Conservation (phyloP, 164 flowering plant species). For the Kalanchoe fedtschenkoi region DNA sequence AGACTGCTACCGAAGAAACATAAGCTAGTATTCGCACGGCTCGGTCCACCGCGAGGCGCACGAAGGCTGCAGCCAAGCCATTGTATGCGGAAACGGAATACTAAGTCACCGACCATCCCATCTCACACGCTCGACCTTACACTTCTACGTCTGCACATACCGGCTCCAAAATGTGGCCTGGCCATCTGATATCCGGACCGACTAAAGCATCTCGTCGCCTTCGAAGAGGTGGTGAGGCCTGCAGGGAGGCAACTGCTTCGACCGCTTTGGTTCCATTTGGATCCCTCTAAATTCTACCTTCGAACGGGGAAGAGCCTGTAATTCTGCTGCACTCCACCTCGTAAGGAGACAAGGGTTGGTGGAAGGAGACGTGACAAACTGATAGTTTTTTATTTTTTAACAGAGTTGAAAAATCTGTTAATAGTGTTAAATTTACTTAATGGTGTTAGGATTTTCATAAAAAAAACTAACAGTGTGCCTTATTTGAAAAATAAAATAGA, state of each 20-base stretch:
- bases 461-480: too few species aligned
- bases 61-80: conserved; percentile 34
- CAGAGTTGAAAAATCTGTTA: too few species aligned
- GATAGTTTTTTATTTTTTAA: too few species aligned
- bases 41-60: conserved; percentile 37
- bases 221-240: conserved; percentile 14
- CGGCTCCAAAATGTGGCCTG: conserved; percentile 63
- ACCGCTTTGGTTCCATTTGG: too few species aligned
- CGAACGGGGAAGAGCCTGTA: too few species aligned
- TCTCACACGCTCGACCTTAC: conserved; percentile 28
- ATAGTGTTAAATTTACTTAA: too few species aligned
- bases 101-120: conserved; percentile 38
- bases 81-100: conserved; percentile 50
- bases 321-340: too few species aligned
- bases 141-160: conserved; percentile 61
- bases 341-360: too few species aligned
- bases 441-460: too few species aligned
- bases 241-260: conserved; percentile 1
- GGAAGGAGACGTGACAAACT: too few species aligned
- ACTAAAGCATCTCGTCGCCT: conserved; percentile 21
- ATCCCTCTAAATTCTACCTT: too few species aligned
- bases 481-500: too few species aligned
- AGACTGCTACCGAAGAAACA: conserved; percentile 37
- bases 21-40: conserved; percentile 65
- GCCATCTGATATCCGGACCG: conserved; percentile 20